Evolutionary conservation across 345 rosid genomes (phyloP).

Genomic region (Boechera divaricarpa): DNA sequence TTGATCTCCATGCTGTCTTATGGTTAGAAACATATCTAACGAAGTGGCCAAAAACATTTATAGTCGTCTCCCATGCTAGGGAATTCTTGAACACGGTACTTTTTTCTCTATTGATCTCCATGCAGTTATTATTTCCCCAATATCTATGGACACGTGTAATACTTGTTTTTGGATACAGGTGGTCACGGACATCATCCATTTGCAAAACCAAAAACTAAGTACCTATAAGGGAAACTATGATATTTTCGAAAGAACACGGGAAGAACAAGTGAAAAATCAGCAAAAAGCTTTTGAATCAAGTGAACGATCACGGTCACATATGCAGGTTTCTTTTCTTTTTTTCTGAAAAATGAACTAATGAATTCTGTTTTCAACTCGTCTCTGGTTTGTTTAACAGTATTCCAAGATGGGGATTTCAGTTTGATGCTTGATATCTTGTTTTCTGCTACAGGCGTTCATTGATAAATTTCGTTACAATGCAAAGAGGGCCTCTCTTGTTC

Average conservation of each 20-base stretch:
- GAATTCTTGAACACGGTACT: constrained; percentile 94
- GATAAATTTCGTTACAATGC: constrained; percentile 99
- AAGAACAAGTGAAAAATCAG: constrained; percentile 88
- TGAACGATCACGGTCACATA: constrained; percentile 82
- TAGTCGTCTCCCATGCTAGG: constrained; percentile 98
- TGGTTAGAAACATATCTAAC: constrained; percentile 95
- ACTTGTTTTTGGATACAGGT: constrained; percentile 61
- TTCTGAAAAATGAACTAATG: constrained; percentile 8
- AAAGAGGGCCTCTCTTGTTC: constrained; percentile 99
- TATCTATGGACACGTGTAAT: constrained; percentile 27
- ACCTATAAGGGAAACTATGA: constrained; percentile 92
- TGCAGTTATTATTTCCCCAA: constrained; percentile 25
- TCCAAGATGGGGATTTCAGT: constrained; percentile 15
- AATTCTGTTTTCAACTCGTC: constrained; percentile 21
- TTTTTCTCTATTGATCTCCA: constrained; percentile 18
- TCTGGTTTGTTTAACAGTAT: constrained; percentile 23
- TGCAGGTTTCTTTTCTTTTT: constrained; percentile 69
- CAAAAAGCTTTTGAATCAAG: constrained; percentile 90
- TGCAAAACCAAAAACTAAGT: constrained; percentile 80
- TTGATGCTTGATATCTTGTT: constrained; percentile 33
- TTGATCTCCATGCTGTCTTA: constrained; percentile 98
- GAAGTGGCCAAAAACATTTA: constrained; percentile 98
- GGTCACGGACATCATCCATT: constrained; percentile 93
- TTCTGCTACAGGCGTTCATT: constrained; percentile 75
- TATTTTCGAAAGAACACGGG: constrained; percentile 82